phyloP scores from a whole-genome alignment of 2,329 filamentous ascomycete species.

The Lasiodiplodia citricola region DNA sequence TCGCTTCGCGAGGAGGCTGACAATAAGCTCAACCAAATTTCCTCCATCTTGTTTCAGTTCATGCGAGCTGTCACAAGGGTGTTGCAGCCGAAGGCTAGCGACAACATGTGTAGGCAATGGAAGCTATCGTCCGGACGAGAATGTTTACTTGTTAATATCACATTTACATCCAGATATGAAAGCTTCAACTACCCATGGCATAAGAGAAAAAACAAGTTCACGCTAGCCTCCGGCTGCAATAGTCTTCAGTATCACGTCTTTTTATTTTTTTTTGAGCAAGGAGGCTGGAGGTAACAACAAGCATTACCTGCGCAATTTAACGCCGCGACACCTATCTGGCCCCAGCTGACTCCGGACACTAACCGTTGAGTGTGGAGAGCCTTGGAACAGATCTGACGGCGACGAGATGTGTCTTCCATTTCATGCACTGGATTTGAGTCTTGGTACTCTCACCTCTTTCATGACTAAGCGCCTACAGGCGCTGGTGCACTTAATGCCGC shows the following conservation, averaged over 20 bases:
- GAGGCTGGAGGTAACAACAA: background rate
- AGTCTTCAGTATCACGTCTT: background rate
- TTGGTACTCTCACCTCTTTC: background rate
- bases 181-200: too few relatives aligned
- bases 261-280: background rate
- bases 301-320: background rate
- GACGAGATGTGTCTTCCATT: background rate
- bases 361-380: background rate
- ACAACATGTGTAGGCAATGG: too few relatives aligned
- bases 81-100: too few relatives aligned
- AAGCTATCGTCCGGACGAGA: too few relatives aligned
- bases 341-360: background rate
- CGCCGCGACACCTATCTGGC: background rate
- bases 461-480: background rate
- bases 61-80: background rate
- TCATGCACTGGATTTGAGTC: background rate
- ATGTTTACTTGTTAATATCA: too few relatives aligned
- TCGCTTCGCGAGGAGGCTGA: background rate
- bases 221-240: too few relatives aligned
- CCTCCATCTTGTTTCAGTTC: background rate
- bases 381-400: background rate
- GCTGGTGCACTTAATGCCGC: background rate
- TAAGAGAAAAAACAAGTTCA: too few relatives aligned
- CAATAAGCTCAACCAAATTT: conserved; percentile 1
- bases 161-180: too few relatives aligned